Base-by-base conservation (phyloP, 306 rosid genomes). In the Canavalia ensiformis region DNA sequence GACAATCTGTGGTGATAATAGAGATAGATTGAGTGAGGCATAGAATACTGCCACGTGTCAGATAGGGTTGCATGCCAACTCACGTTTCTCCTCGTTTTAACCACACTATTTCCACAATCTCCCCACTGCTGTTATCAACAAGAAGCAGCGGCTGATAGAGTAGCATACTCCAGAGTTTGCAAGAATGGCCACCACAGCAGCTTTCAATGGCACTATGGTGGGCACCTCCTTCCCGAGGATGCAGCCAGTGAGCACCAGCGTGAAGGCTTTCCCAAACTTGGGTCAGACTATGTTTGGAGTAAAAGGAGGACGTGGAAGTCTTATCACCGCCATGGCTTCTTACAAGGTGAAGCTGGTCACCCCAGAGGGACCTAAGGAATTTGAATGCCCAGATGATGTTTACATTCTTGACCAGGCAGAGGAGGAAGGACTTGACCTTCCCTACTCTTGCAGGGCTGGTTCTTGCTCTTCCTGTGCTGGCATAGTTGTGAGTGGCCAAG, bases 371-470 rank as follows among this genome's bases (percentile, higher is more conserved):
- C 35, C 83, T 1, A 10, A 30, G 2, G 96, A 87, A 46, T 86
- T 95, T 31, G 81, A 82, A 0, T 93, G 98, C 85, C 93, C 94
- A 0, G 89, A 82, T 44, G 91, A 93, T n/a, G 87, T 30, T 0
- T 95, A 93, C 92, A 73, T 95, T 35, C 90, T 95, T 4, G 99
- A 95, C 80, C 80, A 39, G 0, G 98, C 99, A 0, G 98, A 93
- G 63, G 93, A 90, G 3, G 0, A 6, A 0, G 97, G 97, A 0
- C 0, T 88, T 18, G 99, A 95, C 0, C 90, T 93, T 41, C 99
- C 98, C 0, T 95, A 90, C 87, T 95, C 99, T 0, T 95, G 98
- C 88, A 83, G 98, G 49, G 99, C 99, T 6, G 98, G 99, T 2
- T 81, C 99, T 31, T 95, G 99, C 88, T 95, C 99, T 65, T 86